Evolutionary conservation across 2,329 filamentous ascomycete species (phyloP).

Genomic region (Penicillium sp.): DNA sequence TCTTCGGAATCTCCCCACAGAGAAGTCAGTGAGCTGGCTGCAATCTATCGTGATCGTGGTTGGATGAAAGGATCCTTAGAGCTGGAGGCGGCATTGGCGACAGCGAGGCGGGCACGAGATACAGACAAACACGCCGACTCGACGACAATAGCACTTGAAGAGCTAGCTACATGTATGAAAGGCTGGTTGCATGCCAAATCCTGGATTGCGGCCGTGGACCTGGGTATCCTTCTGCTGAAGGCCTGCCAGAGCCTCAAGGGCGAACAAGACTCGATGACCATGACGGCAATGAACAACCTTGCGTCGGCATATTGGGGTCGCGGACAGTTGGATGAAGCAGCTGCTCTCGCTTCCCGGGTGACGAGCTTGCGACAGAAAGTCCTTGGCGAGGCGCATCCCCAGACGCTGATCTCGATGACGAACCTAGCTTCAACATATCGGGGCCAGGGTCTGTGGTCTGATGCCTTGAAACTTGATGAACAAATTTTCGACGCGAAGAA

Average conservation of each 20-base stretch:
- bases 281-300: conserved; percentile 17
- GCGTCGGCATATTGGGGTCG: conserved; percentile 14
- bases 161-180: conserved; percentile 5
- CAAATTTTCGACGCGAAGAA: conserved; percentile 10
- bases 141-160: conserved; percentile 2
- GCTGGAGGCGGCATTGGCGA: not conserved
- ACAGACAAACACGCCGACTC: not conserved
- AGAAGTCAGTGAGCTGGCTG: not conserved
- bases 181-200: conserved; percentile 1
- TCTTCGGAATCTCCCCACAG: conserved; percentile 4
- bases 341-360: conserved; percentile 3
- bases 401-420: conserved; percentile 16
- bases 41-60: conserved; percentile 2
- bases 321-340: conserved; percentile 11
- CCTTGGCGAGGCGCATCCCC: conserved; percentile 11
- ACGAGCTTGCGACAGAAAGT: conserved; percentile 2
- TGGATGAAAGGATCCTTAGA: conserved; percentile 1
- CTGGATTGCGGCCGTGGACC: conserved; percentile 12
- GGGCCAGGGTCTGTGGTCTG: conserved; percentile 7
- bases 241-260: conserved; percentile 4
- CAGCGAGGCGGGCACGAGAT: not conserved
- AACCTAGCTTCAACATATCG: conserved; percentile 17
- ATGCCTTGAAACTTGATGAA: conserved; percentile 11
- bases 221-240: conserved; percentile 2
- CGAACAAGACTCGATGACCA: conserved; percentile 9